Base-by-base conservation (phyloP, 1,284 basidiomycete species). In the Puccinia polysora region DNA sequence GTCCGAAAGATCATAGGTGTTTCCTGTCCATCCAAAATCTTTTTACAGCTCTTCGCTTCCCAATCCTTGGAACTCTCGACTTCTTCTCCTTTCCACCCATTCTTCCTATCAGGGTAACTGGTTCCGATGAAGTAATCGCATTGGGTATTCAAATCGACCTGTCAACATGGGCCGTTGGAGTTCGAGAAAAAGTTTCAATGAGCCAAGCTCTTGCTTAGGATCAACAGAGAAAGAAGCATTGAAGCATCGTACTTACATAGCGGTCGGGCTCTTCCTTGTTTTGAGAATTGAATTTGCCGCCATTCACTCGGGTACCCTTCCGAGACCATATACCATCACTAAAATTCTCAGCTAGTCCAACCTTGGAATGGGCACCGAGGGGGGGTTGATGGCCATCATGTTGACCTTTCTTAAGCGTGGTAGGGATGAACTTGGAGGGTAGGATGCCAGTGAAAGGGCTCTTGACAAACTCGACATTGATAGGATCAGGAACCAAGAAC, bases 121-220 rank as follows among this genome's bases (percentile, higher is more conserved):
- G 91, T 84, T 79, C 94, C 90, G 73, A 97, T 84, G 70, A 97
- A 82, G 81, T 94, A 95, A 79, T 90, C 88, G 80, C 93, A 97
- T 65, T 53, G 34, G 50, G 84, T 82, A 30, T 85, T 81, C 20
- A 87, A 81, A 49, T 88, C 82, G 55, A 89, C 86, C 91, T 95
- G 77, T n/a, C 7, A 1, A 63, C 20, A 23, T 12, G 14, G 14
- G 15, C 3, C 18, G 28, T 55, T 23, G 36, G 23, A 2, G 18
- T 28, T 34, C 7, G 52, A 15, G 20, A 8, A 20, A 12, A 20
- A 34, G 20, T 8, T 40, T 40, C 6, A 10, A 23, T 15, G 45
- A 15, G 45, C 8, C 28, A 34, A 34, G 28, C 20, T 32, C 34
- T 8, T 32, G 14, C 15, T 20, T 32, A 30, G 3, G 15, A 3